Conservation (phyloP, 371 early-diverging fungal species). For the Funneliformis caledonium region DNA sequence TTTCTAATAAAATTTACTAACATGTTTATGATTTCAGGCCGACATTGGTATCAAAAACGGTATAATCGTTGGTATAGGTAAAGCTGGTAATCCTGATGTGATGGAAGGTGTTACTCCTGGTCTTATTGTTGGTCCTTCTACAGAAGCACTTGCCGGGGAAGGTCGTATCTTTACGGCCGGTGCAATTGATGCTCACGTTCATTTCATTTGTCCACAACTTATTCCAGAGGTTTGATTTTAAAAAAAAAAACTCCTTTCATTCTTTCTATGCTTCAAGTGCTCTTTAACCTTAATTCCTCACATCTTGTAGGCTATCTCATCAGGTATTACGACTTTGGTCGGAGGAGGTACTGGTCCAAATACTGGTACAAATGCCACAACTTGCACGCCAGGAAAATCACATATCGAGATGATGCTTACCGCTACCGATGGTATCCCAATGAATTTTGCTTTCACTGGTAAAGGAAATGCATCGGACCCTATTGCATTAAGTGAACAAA, state of each 20-base stretch:
- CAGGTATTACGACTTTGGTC: conserved; percentile 88
- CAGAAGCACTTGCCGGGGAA: conserved; percentile 91
- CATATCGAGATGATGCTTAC: conserved; percentile 88
- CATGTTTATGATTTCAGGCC: conserved; percentile 52
- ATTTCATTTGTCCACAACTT: conserved; percentile 91
- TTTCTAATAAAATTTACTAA: not conserved
- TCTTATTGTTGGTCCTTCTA: conserved; percentile 85
- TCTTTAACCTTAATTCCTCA: not conserved
- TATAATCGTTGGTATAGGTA: conserved; percentile 87
- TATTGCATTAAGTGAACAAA: conserved; percentile 77
- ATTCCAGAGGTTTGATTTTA: conserved; percentile 63
- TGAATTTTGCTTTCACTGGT: conserved; percentile 93
- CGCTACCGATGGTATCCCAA: conserved; percentile 82
- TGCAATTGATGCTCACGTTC: conserved; percentile 89
- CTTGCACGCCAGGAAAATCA: conserved; percentile 84
- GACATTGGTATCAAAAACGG: conserved; percentile 92
- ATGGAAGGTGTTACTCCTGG: conserved; percentile 90
- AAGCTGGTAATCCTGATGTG: conserved; percentile 96
- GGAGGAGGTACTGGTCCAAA: conserved; percentile 96
- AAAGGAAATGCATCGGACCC: conserved; percentile 82
- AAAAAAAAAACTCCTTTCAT: not conserved
- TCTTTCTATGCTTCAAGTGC: not conserved
- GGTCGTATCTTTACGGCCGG: conserved; percentile 92
- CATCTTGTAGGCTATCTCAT: conserved; percentile 65
- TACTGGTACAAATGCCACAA: conserved; percentile 93